phyloP scores from a whole-genome alignment of 2,329 filamentous ascomycete species.

The Metarhizium anisopliae region DNA sequence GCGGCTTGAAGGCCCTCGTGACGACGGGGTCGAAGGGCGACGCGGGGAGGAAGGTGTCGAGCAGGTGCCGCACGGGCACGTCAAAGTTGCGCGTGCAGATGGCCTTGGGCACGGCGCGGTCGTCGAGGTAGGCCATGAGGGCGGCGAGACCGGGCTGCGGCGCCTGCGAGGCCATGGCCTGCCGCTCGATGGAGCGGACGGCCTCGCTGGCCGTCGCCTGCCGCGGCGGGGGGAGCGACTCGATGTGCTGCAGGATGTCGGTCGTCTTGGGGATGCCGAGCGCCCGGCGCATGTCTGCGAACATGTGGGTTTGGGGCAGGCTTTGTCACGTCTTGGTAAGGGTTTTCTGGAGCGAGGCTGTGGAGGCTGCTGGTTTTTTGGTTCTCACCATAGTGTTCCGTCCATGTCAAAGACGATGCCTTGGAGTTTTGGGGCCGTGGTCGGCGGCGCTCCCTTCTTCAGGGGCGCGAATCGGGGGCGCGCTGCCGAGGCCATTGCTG shows the following conservation, averaged over 20 bases:
- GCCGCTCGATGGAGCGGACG: conserved; percentile 71
- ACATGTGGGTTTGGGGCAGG: conserved; percentile 93
- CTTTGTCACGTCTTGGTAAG: conserved; percentile 31
- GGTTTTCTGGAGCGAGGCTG: no score
- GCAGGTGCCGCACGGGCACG: conserved; percentile 62
- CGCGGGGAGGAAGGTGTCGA: conserved; percentile 62
- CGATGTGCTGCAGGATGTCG: conserved; percentile 88
- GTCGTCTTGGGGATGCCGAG: conserved; percentile 61
- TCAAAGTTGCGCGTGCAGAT: conserved; percentile 96
- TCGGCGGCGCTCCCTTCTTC: conserved; percentile 19
- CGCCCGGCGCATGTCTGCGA: conserved; percentile 69
- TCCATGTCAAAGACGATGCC: conserved; percentile 87
- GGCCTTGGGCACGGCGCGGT: conserved; percentile 58
- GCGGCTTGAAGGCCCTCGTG: conserved; percentile 72
- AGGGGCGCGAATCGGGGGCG: conserved; percentile 49
- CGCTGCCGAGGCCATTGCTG: conserved; percentile 31
- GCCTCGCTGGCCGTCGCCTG: conserved; percentile 60
- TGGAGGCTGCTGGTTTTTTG: no score
- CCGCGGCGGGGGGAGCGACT: conserved; percentile 52
- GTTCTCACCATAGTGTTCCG: conserved; percentile 74
- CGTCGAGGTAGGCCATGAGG: conserved; percentile 77
- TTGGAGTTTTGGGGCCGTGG: conserved; percentile 36
- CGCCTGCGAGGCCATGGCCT: conserved; percentile 69
- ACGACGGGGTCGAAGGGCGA: conserved; percentile 69
- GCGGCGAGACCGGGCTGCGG: conserved; percentile 71